Conservation (phyloP, 2,329 filamentous ascomycete species). For the Daldinia sp. region DNA sequence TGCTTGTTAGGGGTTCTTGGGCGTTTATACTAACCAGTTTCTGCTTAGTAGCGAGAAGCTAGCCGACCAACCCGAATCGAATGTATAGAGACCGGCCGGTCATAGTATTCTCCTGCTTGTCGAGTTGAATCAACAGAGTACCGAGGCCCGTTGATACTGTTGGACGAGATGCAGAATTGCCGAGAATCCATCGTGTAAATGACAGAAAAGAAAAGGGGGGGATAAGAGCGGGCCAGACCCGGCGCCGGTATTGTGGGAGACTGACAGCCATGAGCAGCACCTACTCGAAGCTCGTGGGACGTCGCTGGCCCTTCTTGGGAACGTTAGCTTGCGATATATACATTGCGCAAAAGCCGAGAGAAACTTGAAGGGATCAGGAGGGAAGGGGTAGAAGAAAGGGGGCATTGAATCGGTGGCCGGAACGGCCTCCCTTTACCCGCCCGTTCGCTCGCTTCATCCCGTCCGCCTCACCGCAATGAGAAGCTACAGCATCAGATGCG, state of each 20-base stretch:
- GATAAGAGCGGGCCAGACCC: slow-evolving; percentile 3
- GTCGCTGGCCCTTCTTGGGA: not conserved
- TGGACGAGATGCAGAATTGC: slow-evolving; percentile 17
- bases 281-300: not conserved
- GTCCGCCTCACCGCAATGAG: slow-evolving; percentile 15
- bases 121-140: slow-evolving; percentile 4
- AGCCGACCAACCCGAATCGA: slow-evolving; percentile 1
- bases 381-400: slow-evolving; percentile 2
- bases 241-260: slow-evolving; percentile 1
- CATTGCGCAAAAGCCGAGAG: slow-evolving; percentile 1
- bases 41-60: slow-evolving; percentile 1
- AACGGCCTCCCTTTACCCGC: slow-evolving; percentile 17
- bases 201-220: slow-evolving; percentile 12
- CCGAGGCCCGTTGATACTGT: slow-evolving; percentile 2
- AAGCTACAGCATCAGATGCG: slow-evolving; percentile 31
- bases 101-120: not conserved
- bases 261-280: slow-evolving; percentile 8
- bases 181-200: slow-evolving; percentile 11
- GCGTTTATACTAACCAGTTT: slow-evolving; percentile 6
- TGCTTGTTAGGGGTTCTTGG: not conserved
- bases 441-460: slow-evolving; percentile 14
- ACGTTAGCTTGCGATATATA: slow-evolving; percentile 5
- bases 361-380: not conserved
- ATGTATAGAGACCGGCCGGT: not conserved
- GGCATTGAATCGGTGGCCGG: slow-evolving; percentile 5